Conservation (phyloP, 768 basidiomycete genomes). For the Vishniacozyma victoriae region DNA sequence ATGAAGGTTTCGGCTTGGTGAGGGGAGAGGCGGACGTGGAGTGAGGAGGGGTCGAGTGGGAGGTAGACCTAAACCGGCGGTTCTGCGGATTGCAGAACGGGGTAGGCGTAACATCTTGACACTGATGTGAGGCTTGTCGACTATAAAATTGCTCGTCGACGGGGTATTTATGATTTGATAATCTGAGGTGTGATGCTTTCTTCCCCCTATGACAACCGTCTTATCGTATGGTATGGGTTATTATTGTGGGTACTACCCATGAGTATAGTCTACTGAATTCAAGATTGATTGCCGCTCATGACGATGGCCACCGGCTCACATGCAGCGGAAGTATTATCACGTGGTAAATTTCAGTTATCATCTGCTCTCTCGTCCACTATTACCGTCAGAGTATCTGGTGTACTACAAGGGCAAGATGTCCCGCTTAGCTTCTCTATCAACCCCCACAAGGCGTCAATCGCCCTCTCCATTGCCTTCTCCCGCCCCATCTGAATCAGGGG, state of each 20-base stretch:
- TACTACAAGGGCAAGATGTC: neutral
- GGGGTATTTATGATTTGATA: neutral
- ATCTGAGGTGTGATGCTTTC: neutral
- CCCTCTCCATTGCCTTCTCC: neutral
- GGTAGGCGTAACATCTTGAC: too few relatives aligned
- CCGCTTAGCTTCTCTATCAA: neutral
- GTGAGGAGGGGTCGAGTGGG: conserved; percentile 3
- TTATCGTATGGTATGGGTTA: neutral
- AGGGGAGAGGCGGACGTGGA: conserved; percentile 1
- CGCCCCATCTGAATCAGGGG: neutral
- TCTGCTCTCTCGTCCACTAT: too few relatives aligned
- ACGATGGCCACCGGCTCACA: neutral
- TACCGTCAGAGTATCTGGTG: neutral
- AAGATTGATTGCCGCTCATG: neutral
- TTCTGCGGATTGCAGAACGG: too few relatives aligned
- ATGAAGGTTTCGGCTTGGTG: conserved; percentile 18
- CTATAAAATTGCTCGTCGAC: too few relatives aligned
- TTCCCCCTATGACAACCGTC: too few relatives aligned
- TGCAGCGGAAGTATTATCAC: neutral
- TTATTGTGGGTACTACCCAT: neutral
- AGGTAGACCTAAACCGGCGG: too few relatives aligned
- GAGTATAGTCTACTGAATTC: neutral
- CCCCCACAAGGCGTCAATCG: neutral
- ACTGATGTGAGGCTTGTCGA: too few relatives aligned
- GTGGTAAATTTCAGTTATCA: too few relatives aligned